Evolutionary conservation across 73 alveolate genomes (phyloP).

Genomic region (Paramecium octaurelia): DNA sequence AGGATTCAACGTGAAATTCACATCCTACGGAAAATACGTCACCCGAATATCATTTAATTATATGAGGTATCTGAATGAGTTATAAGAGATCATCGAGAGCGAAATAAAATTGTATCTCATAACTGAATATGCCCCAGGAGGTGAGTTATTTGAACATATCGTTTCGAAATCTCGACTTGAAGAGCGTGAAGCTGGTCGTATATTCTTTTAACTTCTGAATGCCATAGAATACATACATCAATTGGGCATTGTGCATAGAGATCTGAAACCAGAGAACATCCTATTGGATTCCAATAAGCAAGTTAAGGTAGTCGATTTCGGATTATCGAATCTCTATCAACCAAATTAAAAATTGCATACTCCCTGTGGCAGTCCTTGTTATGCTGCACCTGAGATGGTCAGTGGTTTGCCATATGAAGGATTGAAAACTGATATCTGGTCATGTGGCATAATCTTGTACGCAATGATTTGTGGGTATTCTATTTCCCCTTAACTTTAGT

Average conservation of each 20-base stretch:
- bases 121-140: slow-evolving; percentile 76
- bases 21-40: slow-evolving; percentile 86
- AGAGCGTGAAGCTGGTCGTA: slow-evolving; percentile 85
- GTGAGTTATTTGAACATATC: slow-evolving; percentile 68
- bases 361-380: slow-evolving; percentile 76
- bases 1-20: slow-evolving; percentile 89
- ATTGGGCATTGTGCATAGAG: slow-evolving; percentile 86
- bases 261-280: slow-evolving; percentile 88
- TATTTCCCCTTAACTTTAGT: background rate
- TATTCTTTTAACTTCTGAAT: slow-evolving; percentile 79
- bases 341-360: slow-evolving; percentile 53
- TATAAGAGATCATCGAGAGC: slow-evolving; percentile 62
- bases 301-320: slow-evolving; percentile 77
- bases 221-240: slow-evolving; percentile 85
- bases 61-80: slow-evolving; percentile 72
- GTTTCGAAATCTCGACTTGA: slow-evolving; percentile 33
- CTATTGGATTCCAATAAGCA: slow-evolving; percentile 68
- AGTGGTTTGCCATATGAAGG: slow-evolving; percentile 68
- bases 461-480: slow-evolving; percentile 72
- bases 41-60: slow-evolving; percentile 85
- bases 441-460: slow-evolving; percentile 66
- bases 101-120: slow-evolving; percentile 66
- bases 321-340: slow-evolving; percentile 55
- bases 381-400: slow-evolving; percentile 78
- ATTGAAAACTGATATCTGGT: slow-evolving; percentile 66